Conservation (phyloP, 306 rosid species). For the Psophocarpus tetragonolobus region DNA sequence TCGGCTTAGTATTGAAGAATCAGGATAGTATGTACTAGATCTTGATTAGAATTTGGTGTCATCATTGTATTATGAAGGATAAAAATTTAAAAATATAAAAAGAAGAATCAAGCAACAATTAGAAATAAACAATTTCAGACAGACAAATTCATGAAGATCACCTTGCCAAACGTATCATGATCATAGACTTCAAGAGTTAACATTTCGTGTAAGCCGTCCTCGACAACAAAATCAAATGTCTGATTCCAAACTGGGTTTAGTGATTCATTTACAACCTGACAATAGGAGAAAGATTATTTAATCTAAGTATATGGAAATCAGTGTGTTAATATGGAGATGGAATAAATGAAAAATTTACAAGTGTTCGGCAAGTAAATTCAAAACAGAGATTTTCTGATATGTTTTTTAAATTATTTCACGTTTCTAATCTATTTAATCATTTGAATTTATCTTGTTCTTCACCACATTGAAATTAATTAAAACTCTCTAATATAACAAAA, state of each 20-base stretch:
- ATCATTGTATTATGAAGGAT: too few species aligned
- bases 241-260: slow-evolving; percentile 95
- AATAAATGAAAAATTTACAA: not conserved
- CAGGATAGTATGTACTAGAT: too few species aligned
- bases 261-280: slow-evolving; percentile 77
- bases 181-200: slow-evolving; percentile 82
- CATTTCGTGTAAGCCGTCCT: slow-evolving; percentile 91
- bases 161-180: slow-evolving; percentile 96
- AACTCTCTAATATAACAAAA: not conserved
- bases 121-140: not conserved
- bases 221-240: slow-evolving; percentile 94
- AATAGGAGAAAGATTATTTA: slow-evolving; percentile 17
- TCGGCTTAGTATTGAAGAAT: too few species aligned
- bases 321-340: not conserved
- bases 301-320: not conserved
- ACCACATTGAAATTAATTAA: not conserved
- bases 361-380: slow-evolving; percentile 6
- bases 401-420: not conserved
- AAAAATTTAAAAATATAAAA: too few species aligned
- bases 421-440: not conserved
- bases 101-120: not conserved
- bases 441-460: not conserved
- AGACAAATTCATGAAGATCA: slow-evolving; percentile 34
- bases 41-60: too few species aligned
- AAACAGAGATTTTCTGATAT: not conserved